Conservation (phyloP, 345 rosid species). For the Salix viminalis region DNA sequence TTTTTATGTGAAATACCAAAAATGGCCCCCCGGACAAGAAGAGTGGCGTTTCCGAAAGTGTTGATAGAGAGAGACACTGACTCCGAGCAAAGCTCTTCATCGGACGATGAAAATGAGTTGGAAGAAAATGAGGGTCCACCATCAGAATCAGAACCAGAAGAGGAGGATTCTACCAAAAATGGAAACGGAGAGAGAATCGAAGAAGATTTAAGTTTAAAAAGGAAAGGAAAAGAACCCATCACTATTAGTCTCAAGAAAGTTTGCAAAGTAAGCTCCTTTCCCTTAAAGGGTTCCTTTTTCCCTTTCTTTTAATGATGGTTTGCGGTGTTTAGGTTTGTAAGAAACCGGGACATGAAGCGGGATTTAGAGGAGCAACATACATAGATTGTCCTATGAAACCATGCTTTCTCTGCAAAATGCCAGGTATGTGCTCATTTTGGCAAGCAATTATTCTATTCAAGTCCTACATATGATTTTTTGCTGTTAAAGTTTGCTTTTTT, state of each 20-base stretch:
- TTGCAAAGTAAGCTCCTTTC: slow-evolving; percentile 59
- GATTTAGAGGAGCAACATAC: slow-evolving; percentile 88
- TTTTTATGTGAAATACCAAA: background rate
- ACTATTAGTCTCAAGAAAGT: slow-evolving; percentile 89
- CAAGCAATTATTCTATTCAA: background rate
- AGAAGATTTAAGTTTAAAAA: slow-evolving; percentile 30
- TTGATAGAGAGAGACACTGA: slow-evolving; percentile 69
- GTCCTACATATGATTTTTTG: background rate
- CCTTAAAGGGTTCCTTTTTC: background rate
- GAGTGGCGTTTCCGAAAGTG: slow-evolving; percentile 53
- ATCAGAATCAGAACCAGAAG: slow-evolving; percentile 32
- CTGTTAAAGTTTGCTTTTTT: background rate
- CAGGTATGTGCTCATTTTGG: slow-evolving; percentile 42
- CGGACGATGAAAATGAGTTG: slow-evolving; percentile 45
- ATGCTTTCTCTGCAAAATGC: slow-evolving; percentile 95
- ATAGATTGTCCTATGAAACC: slow-evolving; percentile 97
- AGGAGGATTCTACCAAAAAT: slow-evolving; percentile 21
- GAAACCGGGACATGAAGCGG: slow-evolving; percentile 89
- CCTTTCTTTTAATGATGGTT: background rate
- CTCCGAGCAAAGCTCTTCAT: slow-evolving; percentile 65
- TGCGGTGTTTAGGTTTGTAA: slow-evolving; percentile 67
- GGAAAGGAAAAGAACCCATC: slow-evolving; percentile 67
- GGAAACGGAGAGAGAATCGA: slow-evolving; percentile 31
- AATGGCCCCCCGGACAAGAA: slow-evolving; percentile 58
- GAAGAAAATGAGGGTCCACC: slow-evolving; percentile 15